These are phyloP conservation scores for Peltaster fructicola DNA, from an alignment of 2,329 filamentous ascomycete genomes.

Conservation along the genomic window DNA sequence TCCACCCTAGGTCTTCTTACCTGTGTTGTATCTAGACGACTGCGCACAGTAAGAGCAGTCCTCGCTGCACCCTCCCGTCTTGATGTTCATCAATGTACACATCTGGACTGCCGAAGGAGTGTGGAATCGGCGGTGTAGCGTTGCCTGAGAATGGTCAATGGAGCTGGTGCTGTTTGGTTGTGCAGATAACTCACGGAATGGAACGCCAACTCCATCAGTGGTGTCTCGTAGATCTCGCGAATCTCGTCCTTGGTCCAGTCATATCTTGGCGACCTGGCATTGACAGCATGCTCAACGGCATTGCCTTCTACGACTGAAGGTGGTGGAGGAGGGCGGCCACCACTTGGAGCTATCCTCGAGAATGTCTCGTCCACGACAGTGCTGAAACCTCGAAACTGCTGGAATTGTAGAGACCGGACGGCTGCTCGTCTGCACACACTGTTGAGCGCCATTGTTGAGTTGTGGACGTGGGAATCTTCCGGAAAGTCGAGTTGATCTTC, in stretches of 20 bases:
- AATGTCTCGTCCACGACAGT: slow-evolving; percentile 19
- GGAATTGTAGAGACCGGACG: slow-evolving; percentile 9
- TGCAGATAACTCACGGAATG: slow-evolving; percentile 12
- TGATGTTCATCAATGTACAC: slow-evolving; percentile 94
- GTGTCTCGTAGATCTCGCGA: slow-evolving; percentile 61
- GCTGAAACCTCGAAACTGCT: too few relatives aligned
- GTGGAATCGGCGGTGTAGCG: slow-evolving; percentile 71
- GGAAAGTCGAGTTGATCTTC: too few relatives aligned
- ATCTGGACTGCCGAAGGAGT: slow-evolving; percentile 70
- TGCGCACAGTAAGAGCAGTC: slow-evolving; percentile 90
- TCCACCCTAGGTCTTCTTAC: slow-evolving; percentile 2
- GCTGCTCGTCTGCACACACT: slow-evolving; percentile 9
- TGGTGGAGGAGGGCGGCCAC: slow-evolving; percentile 11
- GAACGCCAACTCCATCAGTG: slow-evolving; percentile 51
- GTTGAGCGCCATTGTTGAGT: too few relatives aligned
- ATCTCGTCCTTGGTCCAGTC: slow-evolving; percentile 75
- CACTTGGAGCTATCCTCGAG: slow-evolving; percentile 11
- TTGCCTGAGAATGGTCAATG: slow-evolving; percentile 34
- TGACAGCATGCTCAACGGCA: slow-evolving; percentile 34
- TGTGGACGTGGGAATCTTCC: too few relatives aligned
- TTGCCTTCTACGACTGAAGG: slow-evolving; percentile 9
- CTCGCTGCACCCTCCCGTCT: slow-evolving; percentile 79
- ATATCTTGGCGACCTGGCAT: slow-evolving; percentile 44
- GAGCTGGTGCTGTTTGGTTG: too few relatives aligned
- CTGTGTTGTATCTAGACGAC: slow-evolving; percentile 62